A percentile compares a stretch with the other conserved stretches of the same genome.
Conservation (phyloP, 2,329 filamentous ascomycete genomes). For the Trichoderma afroharzianum region DNA sequence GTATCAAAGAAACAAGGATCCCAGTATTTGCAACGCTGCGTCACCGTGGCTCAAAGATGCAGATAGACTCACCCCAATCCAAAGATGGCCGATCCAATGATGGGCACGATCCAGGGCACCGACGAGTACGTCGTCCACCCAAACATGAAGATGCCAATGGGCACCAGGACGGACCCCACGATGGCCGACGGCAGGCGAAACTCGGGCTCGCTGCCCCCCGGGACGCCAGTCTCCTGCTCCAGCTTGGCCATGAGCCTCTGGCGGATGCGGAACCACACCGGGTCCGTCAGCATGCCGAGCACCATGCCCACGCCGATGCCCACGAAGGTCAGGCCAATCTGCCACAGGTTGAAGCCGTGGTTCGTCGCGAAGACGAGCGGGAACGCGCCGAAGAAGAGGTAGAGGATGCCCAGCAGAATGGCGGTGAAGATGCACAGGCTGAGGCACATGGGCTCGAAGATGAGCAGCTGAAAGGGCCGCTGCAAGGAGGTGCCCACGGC, state of each 20-base stretch:
- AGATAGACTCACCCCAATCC: conserved; percentile 61
- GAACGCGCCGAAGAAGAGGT: conserved; percentile 89
- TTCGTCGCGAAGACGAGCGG: conserved; percentile 71
- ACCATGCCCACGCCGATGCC: conserved; percentile 68
- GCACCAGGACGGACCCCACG: conserved; percentile 71
- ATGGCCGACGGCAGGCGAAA: conserved; percentile 77
- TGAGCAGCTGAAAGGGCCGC: conserved; percentile 74
- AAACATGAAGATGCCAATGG: conserved; percentile 82
- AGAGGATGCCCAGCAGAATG: conserved; percentile 80
- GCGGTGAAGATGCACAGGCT: conserved; percentile 79
- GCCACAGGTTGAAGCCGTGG: conserved; percentile 74
- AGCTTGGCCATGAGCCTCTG: conserved; percentile 53
- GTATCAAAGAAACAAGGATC: background rate
- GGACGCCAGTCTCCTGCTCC: conserved; percentile 46
- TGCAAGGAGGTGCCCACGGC: conserved; percentile 59
- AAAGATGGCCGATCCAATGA: conserved; percentile 70
- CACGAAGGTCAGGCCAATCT: conserved; percentile 75
- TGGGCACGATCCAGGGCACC: conserved; percentile 74
- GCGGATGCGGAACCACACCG: conserved; percentile 61
- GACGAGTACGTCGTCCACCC: conserved; percentile 75
- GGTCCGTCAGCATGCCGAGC: conserved; percentile 57
- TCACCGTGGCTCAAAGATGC: conserved; percentile 15
- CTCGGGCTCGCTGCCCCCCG: conserved; percentile 72
- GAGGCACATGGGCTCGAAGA: conserved; percentile 81
- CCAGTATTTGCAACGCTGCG: conserved; percentile 18